These are phyloP conservation scores for Chionographis japonica DNA, from an alignment of 106 monocot species.

Conservation along the genomic window DNA sequence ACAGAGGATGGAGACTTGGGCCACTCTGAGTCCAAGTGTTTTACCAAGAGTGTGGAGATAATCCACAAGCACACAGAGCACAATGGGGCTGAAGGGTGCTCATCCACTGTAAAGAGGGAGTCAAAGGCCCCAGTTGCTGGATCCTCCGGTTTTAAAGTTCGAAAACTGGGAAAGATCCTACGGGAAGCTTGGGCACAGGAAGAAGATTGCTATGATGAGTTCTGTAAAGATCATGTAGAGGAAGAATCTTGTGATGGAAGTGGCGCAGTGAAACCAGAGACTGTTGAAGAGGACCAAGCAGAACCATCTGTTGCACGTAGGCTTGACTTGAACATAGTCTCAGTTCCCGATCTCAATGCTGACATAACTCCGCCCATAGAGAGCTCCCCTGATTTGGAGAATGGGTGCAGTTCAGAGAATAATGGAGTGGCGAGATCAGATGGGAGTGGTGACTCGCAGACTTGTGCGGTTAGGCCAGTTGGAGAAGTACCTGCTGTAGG, in stretches of 20 bases:
- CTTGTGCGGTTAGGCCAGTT: constrained; percentile 27
- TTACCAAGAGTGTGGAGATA: constrained; percentile 80
- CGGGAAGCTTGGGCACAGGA: constrained; percentile 71
- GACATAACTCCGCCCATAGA: constrained; percentile 43
- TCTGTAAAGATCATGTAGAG: constrained; percentile 41
- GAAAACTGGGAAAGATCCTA: constrained; percentile 73
- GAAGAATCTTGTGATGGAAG: constrained; percentile 52
- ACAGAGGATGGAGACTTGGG: constrained; percentile 76
- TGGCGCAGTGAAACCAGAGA: constrained; percentile 16
- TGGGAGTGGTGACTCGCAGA: constrained; percentile 66
- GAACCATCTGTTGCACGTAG: constrained; percentile 29
- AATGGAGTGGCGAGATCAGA: constrained; percentile 33
- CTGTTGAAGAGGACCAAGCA: constrained; percentile 31
- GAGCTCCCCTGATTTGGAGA: constrained; percentile 34
- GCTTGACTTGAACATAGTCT: constrained; percentile 62
- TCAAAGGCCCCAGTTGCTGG: constrained; percentile 15
- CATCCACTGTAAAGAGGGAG: constrained; percentile 42
- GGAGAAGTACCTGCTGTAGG: constrained; percentile 56
- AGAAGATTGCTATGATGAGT: constrained; percentile 58
- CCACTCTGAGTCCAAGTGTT: constrained; percentile 87
- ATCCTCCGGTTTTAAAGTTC: constrained; percentile 78
- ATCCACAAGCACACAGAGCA: constrained; percentile 38
- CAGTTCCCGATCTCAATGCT: constrained; percentile 88
- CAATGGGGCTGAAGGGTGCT: constrained; percentile 27
- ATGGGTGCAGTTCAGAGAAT: constrained; percentile 46